Base-by-base conservation (phyloP, 345 rosid genomes). In the Erodium maritimum region DNA sequence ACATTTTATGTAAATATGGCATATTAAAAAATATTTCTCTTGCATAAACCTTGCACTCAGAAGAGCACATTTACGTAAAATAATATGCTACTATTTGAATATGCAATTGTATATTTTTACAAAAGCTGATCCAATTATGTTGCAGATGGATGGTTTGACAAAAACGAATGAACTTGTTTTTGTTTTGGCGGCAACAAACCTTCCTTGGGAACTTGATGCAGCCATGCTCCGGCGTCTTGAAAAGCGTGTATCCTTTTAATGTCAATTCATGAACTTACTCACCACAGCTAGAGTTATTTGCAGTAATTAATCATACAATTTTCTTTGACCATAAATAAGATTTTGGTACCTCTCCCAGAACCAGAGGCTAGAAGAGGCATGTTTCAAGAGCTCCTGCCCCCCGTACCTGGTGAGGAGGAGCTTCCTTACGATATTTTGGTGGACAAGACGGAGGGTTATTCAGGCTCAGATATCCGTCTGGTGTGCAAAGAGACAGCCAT, bases 81-180 rank as follows among this genome's bases (percentile, higher is more conserved):
- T 3, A 42, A 42, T 42, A 42, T 42, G 48, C 1, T 14, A 14
- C 14, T 42, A 7, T 42, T 42, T 42, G 17, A 42, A 14, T 42
- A 42, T 42, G 48, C 48, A 42, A 10, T 12, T 42, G 48, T 42
- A 29, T 50, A 23, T 23, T 63, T 54, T 52, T 48, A 54, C 54
- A 54, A 23, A 56, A 70, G 63, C 18, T 61, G 57, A 72, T 77
- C 11, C 37, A 18, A 17, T 64, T 73, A 63, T 62, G 55, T 69
- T 77, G 74, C 80, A 93, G 99, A 93, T 93, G 99, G 99, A 93
- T 84, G 96, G 96, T 65, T 74, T 93, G 79, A 82, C 75, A n/a
- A 71, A 72, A 68, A 72, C 99, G 23, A 72, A 93, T 45, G 94
- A 93, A 72, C 96, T 93, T 21, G 96, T 93, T 22, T 93, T 89